These are phyloP conservation scores for Chaetomiaceae sp. DNA, from an alignment of 2,329 filamentous ascomycete species.

Conservation along the genomic window DNA sequence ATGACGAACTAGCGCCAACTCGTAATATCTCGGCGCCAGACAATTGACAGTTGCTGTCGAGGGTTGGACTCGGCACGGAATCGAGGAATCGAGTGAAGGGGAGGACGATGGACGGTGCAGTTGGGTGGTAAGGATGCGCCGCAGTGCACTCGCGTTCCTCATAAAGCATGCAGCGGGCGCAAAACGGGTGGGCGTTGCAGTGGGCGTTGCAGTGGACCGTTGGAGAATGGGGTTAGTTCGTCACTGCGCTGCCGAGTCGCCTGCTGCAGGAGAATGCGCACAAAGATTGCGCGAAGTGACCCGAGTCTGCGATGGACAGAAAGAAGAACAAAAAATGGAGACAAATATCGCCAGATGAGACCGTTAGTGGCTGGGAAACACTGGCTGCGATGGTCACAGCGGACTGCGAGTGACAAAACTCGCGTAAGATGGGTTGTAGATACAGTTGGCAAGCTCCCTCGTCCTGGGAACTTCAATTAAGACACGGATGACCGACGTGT, in stretches of 20 bases:
- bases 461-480: constrained; percentile 24
- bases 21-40: too few species aligned
- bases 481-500: constrained; percentile 21
- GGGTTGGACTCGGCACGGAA: neutral
- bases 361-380: too few species aligned
- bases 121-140: neutral
- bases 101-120: neutral
- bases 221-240: constrained; percentile 14
- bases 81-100: neutral
- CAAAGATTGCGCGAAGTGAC: too few species aligned
- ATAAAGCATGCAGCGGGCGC: too few species aligned
- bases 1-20: too few species aligned
- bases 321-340: neutral
- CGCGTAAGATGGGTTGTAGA: too few species aligned
- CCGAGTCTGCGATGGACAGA: too few species aligned
- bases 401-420: neutral
- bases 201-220: constrained; percentile 23
- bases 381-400: neutral
- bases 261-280: constrained; percentile 14
- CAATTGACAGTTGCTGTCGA: neutral
- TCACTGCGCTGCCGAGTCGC: constrained; percentile 17
- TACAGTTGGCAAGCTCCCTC: constrained; percentile 2
- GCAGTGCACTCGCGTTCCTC: neutral
- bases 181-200: constrained; percentile 19
- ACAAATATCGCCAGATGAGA: neutral